These are phyloP conservation scores for Coelastrella sp. DNA, from an alignment of 139 green algal genomes.

Conservation along the genomic window DNA sequence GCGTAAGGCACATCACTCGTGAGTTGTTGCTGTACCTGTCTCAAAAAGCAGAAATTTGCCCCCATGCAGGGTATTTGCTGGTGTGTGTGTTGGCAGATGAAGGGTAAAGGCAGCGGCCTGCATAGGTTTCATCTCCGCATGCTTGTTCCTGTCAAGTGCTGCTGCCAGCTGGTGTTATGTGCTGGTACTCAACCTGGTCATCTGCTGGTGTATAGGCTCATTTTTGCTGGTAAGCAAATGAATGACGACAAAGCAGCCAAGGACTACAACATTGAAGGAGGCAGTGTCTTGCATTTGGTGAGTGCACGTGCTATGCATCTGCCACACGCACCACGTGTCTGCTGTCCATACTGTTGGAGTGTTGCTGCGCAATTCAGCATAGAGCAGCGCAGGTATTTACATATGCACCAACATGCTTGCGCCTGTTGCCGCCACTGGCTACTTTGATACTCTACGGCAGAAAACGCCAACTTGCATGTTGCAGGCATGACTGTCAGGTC, in stretches of 20 bases:
- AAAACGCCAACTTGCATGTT: background rate
- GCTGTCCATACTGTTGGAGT: background rate
- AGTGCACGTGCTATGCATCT: conserved; percentile 8
- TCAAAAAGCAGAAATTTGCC: too few species aligned
- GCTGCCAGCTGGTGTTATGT: background rate
- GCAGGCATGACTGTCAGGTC: too few species aligned
- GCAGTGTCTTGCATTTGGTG: conserved; percentile 98
- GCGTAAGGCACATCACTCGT: background rate
- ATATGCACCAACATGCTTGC: too few species aligned
- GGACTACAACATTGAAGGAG: conserved; percentile 99
- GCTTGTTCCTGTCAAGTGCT: background rate
- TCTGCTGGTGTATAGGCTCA: conserved; percentile 71
- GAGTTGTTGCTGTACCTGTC: background rate
- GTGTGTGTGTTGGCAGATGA: background rate
- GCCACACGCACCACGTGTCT: background rate
- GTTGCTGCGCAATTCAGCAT: background rate
- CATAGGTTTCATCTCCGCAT: background rate
- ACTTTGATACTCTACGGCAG: background rate
- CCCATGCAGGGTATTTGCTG: too few species aligned
- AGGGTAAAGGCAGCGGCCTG: background rate
- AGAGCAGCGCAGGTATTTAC: background rate
- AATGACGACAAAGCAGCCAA: conserved; percentile 98
- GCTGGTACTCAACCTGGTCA: too few species aligned
- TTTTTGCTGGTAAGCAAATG: conserved; percentile 99
- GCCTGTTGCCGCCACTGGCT: background rate